These are phyloP conservation scores for Plantago major DNA, from an alignment of 257 asterid genomes.

Conservation along the genomic window DNA sequence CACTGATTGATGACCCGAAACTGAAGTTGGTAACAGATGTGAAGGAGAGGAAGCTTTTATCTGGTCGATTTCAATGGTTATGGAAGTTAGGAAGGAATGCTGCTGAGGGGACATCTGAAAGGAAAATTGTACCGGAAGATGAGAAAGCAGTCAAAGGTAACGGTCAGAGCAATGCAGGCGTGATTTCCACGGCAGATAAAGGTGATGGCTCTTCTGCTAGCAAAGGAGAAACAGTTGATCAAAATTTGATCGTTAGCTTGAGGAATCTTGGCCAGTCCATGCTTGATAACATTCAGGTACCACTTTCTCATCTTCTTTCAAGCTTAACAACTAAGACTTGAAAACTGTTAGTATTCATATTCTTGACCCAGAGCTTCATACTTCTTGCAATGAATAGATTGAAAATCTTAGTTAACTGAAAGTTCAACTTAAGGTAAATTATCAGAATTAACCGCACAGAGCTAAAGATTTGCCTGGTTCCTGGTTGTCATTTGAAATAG, in stretches of 20 bases:
- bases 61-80: conserved; percentile 41
- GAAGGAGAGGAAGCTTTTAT: conserved; percentile 25
- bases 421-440: no score
- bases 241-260: conserved; percentile 38
- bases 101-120: conserved; percentile 25
- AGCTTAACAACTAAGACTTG: no score
- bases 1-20: conserved; percentile 28
- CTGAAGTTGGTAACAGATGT: conserved; percentile 16
- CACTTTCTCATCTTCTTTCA: neutral
- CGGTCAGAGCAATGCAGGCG: conserved; percentile 20
- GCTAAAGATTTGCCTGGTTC: no score
- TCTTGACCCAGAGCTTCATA: neutral
- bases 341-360: no score
- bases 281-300: conserved; percentile 55
- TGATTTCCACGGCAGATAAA: conserved; percentile 14
- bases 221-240: conserved; percentile 37
- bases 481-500: no score
- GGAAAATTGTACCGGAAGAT: conserved; percentile 24
- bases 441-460: no score
- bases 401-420: neutral
- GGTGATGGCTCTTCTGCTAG: conserved; percentile 26
- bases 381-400: neutral
- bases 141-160: conserved; percentile 21
- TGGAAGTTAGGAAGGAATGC: conserved; percentile 39
- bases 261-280: conserved; percentile 47